Evolutionary conservation across 73 alveolate species (phyloP), one percentile per base, ranked within the genome.

Genomic region (Tetrahymena borealis): DNA sequence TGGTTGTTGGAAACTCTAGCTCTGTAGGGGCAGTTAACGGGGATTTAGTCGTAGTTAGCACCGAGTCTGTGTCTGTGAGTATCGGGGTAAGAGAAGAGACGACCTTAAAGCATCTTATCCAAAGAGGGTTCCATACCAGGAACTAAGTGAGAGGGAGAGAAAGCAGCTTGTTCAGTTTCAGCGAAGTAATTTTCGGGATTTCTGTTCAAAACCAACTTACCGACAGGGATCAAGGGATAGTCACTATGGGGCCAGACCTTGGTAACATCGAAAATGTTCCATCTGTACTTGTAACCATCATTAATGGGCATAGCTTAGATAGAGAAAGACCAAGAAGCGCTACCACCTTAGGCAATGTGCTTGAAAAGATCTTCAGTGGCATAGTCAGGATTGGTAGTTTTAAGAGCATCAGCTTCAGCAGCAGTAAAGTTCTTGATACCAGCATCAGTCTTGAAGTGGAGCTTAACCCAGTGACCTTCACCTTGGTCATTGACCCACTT

Each of bases 21-120:
- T 91, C 96, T 95, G 94, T 96, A 97, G 33, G 99, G 99, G 94
- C 99, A 97, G 94, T 97, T 97, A 78, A 97, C 94, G 28, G 99
- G 99, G 92, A 97, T 90, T 94, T 97, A 90, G 35, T 95, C 98
- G 94, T 91, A 97, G 96, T 97, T 97, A 43, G 99, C 96, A 24
- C 99, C 99, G 39, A 97, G 98, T 97, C 99, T 95, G 94, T 97
- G 99, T 95, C 99, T 91, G 95, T 97, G 99, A 42, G 99, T 97
- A 85, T 97, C 99, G 33, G 99, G 98, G 91, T 97, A 97, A 16
- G 99, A 97, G 96, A 97, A 97, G 33, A 97, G 94, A 93, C 99
- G 96, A 79, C 99, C 99, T 93, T 97, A 94, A 92, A 97, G 97
- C 99, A 97, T 97, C 93, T 96, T 97, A 93, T 97, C 99, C 36